Conservation (phyloP, 2,329 filamentous ascomycete genomes). For the Botrytis deweyae region DNA sequence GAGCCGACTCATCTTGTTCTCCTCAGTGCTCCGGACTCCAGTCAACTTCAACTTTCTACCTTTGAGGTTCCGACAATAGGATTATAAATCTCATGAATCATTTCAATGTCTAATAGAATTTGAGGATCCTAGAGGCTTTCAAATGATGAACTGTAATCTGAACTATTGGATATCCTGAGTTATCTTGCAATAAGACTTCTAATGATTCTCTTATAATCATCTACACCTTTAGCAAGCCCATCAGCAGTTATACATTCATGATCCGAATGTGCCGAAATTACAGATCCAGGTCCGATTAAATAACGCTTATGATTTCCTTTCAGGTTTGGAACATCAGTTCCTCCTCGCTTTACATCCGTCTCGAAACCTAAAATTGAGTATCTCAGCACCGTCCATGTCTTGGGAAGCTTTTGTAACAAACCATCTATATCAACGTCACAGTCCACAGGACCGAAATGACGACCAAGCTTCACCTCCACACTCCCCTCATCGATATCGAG, state of each 20-base stretch:
- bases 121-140: not conserved
- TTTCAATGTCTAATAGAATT: too few species aligned
- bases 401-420: conserved; percentile 30
- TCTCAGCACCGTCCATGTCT: not conserved
- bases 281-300: conserved; percentile 66
- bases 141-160: not conserved
- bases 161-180: not conserved
- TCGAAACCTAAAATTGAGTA: conserved; percentile 58
- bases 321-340: conserved; percentile 72
- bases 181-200: not conserved
- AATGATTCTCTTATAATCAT: conserved; percentile 62
- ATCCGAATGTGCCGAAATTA: conserved; percentile 81
- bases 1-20: not conserved
- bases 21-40: not conserved
- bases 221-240: conserved; percentile 72
- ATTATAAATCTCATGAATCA: not conserved
- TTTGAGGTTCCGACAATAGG: not conserved
- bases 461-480: conserved; percentile 64
- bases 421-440: conserved; percentile 66
- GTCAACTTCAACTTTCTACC: not conserved
- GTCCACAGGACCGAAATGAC: conserved; percentile 72
- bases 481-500: not conserved
- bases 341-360: conserved; percentile 79
- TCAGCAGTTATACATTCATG: conserved; percentile 73
- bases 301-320: conserved; percentile 47